phyloP scores from a whole-genome alignment of 2,329 filamentous ascomycete species.

The Trematosphaeria pertusa region DNA sequence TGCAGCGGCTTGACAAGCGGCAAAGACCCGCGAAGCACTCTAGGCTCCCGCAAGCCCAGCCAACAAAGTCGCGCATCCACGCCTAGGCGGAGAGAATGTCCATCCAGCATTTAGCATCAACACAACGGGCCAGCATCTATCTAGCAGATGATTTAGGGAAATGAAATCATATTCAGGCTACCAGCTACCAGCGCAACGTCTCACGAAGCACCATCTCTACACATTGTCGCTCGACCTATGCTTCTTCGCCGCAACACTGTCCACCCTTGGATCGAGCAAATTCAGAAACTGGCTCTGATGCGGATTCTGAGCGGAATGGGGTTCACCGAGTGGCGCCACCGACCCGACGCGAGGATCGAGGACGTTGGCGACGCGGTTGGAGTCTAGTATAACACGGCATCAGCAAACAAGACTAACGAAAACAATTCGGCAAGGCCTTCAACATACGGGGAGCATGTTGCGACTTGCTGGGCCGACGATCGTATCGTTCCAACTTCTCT shows the following conservation, averaged over 20 bases:
- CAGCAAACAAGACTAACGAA: not conserved
- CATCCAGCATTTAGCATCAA: too few species aligned
- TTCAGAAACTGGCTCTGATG: slow-evolving; percentile 21
- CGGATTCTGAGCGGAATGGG: slow-evolving; percentile 14
- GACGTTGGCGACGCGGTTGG: slow-evolving; percentile 31
- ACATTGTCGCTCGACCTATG: too few species aligned
- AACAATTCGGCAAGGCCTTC: not conserved
- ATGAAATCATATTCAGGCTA: too few species aligned
- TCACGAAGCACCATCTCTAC: too few species aligned
- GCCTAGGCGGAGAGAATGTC: too few species aligned
- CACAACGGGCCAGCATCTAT: too few species aligned
- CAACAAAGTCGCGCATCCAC: too few species aligned
- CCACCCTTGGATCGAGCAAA: slow-evolving; percentile 25
- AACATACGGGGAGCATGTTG: not conserved
- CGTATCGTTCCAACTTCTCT: not conserved
- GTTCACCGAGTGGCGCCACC: slow-evolving; percentile 8
- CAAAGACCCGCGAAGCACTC: too few species aligned
- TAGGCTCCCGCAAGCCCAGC: too few species aligned
- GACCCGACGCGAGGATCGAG: slow-evolving; percentile 45
- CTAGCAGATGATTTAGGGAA: too few species aligned
- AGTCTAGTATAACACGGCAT: not conserved
- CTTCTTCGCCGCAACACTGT: slow-evolving; percentile 13
- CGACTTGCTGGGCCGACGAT: not conserved
- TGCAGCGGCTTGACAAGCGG: too few species aligned
- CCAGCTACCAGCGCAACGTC: too few species aligned